Evolutionary conservation across 305 asterid species (phyloP).

Genomic region (Fraxinus baroniana): DNA sequence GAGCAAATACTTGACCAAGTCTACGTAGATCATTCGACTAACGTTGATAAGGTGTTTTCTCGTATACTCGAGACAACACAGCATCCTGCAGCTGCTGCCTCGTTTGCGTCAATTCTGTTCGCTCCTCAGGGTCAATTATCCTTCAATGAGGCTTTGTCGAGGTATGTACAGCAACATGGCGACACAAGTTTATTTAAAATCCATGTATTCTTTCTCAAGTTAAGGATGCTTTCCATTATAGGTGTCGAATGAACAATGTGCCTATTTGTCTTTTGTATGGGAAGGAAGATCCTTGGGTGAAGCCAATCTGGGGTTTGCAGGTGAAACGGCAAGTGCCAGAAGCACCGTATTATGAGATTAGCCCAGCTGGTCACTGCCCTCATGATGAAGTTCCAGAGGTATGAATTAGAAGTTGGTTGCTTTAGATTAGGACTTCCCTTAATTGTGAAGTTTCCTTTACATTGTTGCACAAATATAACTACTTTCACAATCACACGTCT

Average conservation of each 20-base stretch:
- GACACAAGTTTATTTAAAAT: not conserved
- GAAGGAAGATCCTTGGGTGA: conserved; percentile 95
- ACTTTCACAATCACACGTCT: too few relatives aligned
- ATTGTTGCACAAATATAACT: too few relatives aligned
- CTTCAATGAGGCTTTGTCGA: conserved; percentile 63
- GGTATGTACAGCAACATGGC: conserved; percentile 35
- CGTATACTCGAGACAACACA: conserved; percentile 65
- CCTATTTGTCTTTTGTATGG: conserved; percentile 82
- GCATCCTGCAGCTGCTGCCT: conserved; percentile 96
- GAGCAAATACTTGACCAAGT: conserved; percentile 81
- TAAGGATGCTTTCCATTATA: conserved; percentile 22
- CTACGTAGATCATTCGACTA: conserved; percentile 71
- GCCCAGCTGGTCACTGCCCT: conserved; percentile 98
- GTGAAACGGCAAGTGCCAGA: conserved; percentile 64
- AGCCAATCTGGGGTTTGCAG: conserved; percentile 71
- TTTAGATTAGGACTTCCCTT: not conserved
- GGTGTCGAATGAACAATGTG: conserved; percentile 62
- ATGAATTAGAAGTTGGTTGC: not conserved
- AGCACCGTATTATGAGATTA: conserved; percentile 83
- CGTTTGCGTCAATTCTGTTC: conserved; percentile 81
- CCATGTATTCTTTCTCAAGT: not conserved
- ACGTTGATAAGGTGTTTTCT: conserved; percentile 72
- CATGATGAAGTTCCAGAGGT: conserved; percentile 87
- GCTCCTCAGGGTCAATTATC: conserved; percentile 73
- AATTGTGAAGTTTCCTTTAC: too few relatives aligned